Conservation (phyloP, 352 stramenopile genomes). For the Peronospora tabacina region DNA sequence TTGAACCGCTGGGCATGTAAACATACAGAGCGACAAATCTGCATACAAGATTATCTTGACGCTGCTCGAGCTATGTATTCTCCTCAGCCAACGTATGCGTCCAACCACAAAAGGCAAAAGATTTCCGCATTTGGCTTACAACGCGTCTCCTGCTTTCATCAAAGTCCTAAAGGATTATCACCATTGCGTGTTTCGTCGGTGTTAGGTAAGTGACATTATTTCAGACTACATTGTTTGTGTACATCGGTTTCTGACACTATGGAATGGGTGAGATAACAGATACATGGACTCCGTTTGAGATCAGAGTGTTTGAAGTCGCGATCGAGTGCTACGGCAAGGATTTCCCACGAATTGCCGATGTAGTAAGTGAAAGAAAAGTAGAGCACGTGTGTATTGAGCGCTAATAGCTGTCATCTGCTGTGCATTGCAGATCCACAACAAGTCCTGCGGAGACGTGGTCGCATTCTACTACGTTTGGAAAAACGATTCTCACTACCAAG, state of each 20-base stretch:
- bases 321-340: conserved; percentile 84
- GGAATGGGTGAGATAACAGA: conserved; percentile 30
- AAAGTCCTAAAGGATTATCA: conserved; percentile 42
- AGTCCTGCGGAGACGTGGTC: conserved; percentile 65
- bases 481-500: conserved; percentile 76
- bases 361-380: conserved; percentile 32
- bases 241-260: background rate
- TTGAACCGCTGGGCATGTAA: background rate
- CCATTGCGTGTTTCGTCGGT: conserved; percentile 38
- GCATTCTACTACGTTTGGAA: conserved; percentile 87
- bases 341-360: conserved; percentile 59
- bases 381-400: background rate
- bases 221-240: background rate
- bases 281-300: conserved; percentile 69
- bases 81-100: conserved; percentile 26
- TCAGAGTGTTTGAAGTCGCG: conserved; percentile 75
- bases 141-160: conserved; percentile 37
- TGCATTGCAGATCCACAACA: conserved; percentile 44
- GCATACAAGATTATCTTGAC: conserved; percentile 60
- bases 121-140: conserved; percentile 49
- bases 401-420: conserved; percentile 5
- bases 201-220: conserved; percentile 27
- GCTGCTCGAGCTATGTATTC: conserved; percentile 48
- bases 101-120: conserved; percentile 47
- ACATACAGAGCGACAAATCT: conserved; percentile 49